These are phyloP conservation scores for Eutrema yunnanense DNA, from an alignment of 345 rosid species.

Conservation along the genomic window DNA sequence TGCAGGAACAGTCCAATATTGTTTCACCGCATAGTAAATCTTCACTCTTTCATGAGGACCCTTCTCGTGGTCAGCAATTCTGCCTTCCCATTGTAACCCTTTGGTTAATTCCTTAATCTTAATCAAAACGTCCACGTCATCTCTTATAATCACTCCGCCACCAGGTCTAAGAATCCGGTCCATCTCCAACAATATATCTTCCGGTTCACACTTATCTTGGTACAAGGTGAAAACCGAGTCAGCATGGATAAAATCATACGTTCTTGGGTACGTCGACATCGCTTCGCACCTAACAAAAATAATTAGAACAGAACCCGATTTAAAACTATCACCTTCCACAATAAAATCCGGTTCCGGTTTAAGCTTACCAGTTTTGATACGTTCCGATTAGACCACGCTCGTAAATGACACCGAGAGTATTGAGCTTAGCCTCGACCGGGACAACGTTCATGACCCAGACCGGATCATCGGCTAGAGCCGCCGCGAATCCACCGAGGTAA, in stretches of 20 bases:
- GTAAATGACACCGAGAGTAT: slow-evolving; percentile 75
- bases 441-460: slow-evolving; percentile 82
- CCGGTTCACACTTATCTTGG: slow-evolving; percentile 66
- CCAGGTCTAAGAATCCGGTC: slow-evolving; percentile 84
- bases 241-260: slow-evolving; percentile 85
- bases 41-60: slow-evolving; percentile 73
- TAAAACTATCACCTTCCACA: not conserved
- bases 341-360: not conserved
- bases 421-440: slow-evolving; percentile 52
- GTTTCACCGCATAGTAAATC: slow-evolving; percentile 70
- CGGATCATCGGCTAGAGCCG: slow-evolving; percentile 69
- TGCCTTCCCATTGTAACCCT: slow-evolving; percentile 72
- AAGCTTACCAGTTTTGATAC: slow-evolving; percentile 75
- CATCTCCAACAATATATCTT: slow-evolving; percentile 73
- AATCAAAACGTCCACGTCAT: slow-evolving; percentile 71
- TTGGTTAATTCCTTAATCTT: slow-evolving; percentile 54
- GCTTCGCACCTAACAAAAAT: slow-evolving; percentile 44
- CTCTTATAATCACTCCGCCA: slow-evolving; percentile 76
- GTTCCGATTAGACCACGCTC: slow-evolving; percentile 93
- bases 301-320: not conserved
- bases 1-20: slow-evolving; percentile 63
- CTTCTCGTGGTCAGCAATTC: slow-evolving; percentile 73
- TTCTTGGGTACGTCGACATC: slow-evolving; percentile 96
- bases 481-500: slow-evolving; percentile 77
- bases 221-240: slow-evolving; percentile 70